Percentiles rank a stretch among this genome's conserved stretches.
Conservation (phyloP, 2,329 filamentous ascomycete genomes). For the Helotiales sp. region DNA sequence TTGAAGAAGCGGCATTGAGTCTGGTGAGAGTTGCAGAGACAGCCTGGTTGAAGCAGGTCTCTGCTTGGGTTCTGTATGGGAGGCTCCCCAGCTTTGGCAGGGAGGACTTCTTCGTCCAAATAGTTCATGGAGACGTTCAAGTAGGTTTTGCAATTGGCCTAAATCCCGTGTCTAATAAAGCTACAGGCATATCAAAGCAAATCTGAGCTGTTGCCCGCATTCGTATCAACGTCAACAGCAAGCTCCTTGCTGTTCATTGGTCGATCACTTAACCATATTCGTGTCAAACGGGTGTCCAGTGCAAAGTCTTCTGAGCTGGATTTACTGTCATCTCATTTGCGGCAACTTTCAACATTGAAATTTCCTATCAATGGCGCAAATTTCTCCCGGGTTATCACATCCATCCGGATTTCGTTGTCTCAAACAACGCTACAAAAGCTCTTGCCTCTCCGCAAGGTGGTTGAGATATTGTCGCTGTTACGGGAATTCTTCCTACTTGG, state of each 20-base stretch:
- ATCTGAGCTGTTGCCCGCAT: slow-evolving; percentile 71
- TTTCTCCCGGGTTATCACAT: slow-evolving; percentile 73
- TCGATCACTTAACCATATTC: slow-evolving; percentile 83
- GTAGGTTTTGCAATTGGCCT: slow-evolving; percentile 29
- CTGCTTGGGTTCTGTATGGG: slow-evolving; percentile 90
- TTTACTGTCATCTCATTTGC: slow-evolving; percentile 70
- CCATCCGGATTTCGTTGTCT: slow-evolving; percentile 81
- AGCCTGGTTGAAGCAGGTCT: slow-evolving; percentile 89
- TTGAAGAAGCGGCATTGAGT: slow-evolving; percentile 76
- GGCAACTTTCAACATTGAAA: slow-evolving; percentile 68
- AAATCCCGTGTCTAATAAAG: slow-evolving; percentile 20
- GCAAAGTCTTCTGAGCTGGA: slow-evolving; percentile 56
- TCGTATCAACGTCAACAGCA: slow-evolving; percentile 76
- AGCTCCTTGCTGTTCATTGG: slow-evolving; percentile 90
- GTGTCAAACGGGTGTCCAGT: slow-evolving; percentile 55
- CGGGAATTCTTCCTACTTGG: slow-evolving; percentile 87
- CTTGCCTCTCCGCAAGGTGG: slow-evolving; percentile 75
- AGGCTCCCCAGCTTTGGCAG: slow-evolving; percentile 76
- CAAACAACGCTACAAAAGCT: slow-evolving; percentile 83
- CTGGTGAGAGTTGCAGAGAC: slow-evolving; percentile 81
- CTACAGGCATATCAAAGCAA: slow-evolving; percentile 63
- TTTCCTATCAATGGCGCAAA: slow-evolving; percentile 76
- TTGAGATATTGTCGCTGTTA: slow-evolving; percentile 77
- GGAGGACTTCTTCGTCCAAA: slow-evolving; percentile 84
- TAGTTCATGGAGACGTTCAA: slow-evolving; percentile 46